These are phyloP conservation scores for Chlorella sp. DNA, from an alignment of 139 green algal genomes.

Conservation along the genomic window DNA sequence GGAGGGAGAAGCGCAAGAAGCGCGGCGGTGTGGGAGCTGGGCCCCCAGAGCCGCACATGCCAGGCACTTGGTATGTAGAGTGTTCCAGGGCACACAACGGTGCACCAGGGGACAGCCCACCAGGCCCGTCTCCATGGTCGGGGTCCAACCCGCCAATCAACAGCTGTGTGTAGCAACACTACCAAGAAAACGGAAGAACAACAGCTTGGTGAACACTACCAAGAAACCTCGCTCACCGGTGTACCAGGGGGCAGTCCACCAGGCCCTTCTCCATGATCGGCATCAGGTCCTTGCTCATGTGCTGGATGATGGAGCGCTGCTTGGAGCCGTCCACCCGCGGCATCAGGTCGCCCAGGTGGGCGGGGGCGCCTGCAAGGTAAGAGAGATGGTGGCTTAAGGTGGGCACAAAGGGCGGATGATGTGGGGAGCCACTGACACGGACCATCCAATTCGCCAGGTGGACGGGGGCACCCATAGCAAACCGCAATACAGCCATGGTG, in stretches of 20 bases:
- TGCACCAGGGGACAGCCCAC: slow-evolving; percentile 80
- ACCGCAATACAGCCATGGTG: background rate
- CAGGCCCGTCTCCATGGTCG: slow-evolving; percentile 89
- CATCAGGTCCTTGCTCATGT: slow-evolving; percentile 57
- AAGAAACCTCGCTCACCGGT: slow-evolving; percentile 63
- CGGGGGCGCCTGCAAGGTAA: slow-evolving; percentile 31
- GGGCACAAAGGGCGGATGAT: background rate
- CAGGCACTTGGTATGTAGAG: too few relatives aligned
- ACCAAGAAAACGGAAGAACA: too few relatives aligned
- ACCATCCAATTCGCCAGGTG: too few relatives aligned
- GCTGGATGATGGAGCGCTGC: slow-evolving; percentile 63
- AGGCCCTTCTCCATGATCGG: slow-evolving; percentile 91
- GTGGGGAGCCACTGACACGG: too few relatives aligned
- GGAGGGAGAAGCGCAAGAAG: too few relatives aligned
- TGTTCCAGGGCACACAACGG: slow-evolving; percentile 54
- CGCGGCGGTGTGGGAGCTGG: too few relatives aligned
- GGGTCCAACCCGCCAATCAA: slow-evolving; percentile 30
- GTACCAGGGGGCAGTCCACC: slow-evolving; percentile 78
- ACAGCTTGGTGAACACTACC: too few relatives aligned
- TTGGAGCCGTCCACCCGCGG: slow-evolving; percentile 48
- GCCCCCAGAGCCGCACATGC: too few relatives aligned
- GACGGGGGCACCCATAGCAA: too few relatives aligned
- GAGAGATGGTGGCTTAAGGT: background rate
- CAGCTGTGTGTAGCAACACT: too few relatives aligned
- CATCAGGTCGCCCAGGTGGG: slow-evolving; percentile 66